Evolutionary conservation across 202 grass and related monocot species (phyloP).

Genomic region (Panicum hallii): DNA sequence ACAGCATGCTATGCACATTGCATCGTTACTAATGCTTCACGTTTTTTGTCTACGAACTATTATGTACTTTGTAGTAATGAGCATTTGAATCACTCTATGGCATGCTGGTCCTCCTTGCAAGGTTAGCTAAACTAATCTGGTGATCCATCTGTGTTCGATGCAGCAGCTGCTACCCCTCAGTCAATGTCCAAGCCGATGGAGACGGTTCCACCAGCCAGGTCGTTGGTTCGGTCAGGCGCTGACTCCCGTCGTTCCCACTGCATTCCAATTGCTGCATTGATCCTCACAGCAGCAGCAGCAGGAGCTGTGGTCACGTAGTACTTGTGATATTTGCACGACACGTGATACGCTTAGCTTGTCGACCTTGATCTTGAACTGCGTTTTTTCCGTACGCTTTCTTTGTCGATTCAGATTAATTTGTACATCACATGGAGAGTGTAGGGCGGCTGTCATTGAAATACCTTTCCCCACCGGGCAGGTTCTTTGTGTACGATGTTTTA

Average conservation of each 20-base stretch:
- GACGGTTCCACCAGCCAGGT: conserved; percentile 3
- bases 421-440: not conserved
- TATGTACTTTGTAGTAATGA: not conserved
- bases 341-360: not conserved
- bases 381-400: not conserved
- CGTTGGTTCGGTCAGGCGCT: conserved; percentile 7
- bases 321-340: conserved; percentile 10
- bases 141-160: conserved; percentile 27
- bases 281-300: conserved; percentile 38
- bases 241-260: conserved; percentile 1
- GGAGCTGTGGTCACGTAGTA: conserved; percentile 14
- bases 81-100: not conserved
- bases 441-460: not conserved
- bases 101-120: not conserved
- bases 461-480: not conserved
- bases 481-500: not conserved
- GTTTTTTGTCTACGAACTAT: not conserved
- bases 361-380: not conserved
- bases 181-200: conserved; percentile 9
- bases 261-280: conserved; percentile 23
- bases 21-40: not conserved
- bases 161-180: conserved; percentile 49
- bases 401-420: not conserved
- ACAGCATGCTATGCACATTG: not conserved
- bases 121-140: not conserved